Evolutionary conservation across 1,284 basidiomycete species (phyloP).

Genomic region (Heterobasidion irregulare): DNA sequence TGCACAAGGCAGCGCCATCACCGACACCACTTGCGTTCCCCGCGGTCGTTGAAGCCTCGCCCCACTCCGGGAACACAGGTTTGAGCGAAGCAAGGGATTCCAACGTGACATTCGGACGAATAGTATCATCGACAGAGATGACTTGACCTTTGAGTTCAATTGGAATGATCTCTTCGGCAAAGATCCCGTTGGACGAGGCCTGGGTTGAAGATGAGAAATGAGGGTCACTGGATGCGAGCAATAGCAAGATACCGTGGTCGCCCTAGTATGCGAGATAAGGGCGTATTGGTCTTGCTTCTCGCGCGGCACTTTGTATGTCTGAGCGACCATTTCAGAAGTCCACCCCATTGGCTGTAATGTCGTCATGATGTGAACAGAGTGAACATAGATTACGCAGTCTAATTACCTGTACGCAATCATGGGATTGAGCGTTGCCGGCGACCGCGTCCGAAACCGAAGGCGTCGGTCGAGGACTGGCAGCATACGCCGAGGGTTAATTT

Average conservation of each 20-base stretch:
- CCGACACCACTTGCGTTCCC: constrained; percentile 93
- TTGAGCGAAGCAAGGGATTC: constrained; percentile 63
- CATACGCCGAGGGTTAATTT: no score
- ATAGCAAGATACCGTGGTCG: constrained; percentile 39
- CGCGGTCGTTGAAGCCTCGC: constrained; percentile 67
- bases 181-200: constrained; percentile 58
- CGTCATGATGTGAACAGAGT: not conserved
- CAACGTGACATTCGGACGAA: constrained; percentile 69
- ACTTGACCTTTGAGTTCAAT: constrained; percentile 53
- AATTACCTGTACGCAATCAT: constrained; percentile 70
- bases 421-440: constrained; percentile 41
- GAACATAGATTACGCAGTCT: not conserved
- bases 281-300: constrained; percentile 79
- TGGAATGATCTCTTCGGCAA: constrained; percentile 76
- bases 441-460: constrained; percentile 61
- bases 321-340: constrained; percentile 84
- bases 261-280: constrained; percentile 74
- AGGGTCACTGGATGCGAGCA: not conserved
- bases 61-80: constrained; percentile 77
- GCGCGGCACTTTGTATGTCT: constrained; percentile 67
- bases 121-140: constrained; percentile 70
- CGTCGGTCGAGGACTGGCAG: constrained; percentile 64
- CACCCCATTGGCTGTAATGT: constrained; percentile 80
- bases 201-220: constrained; percentile 18
- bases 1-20: constrained; percentile 88